Percentiles rank a stretch among this genome's conserved stretches.
These are phyloP conservation scores for Leptographium procerum DNA, from an alignment of 2,329 filamentous ascomycete species.

Conservation along the genomic window DNA sequence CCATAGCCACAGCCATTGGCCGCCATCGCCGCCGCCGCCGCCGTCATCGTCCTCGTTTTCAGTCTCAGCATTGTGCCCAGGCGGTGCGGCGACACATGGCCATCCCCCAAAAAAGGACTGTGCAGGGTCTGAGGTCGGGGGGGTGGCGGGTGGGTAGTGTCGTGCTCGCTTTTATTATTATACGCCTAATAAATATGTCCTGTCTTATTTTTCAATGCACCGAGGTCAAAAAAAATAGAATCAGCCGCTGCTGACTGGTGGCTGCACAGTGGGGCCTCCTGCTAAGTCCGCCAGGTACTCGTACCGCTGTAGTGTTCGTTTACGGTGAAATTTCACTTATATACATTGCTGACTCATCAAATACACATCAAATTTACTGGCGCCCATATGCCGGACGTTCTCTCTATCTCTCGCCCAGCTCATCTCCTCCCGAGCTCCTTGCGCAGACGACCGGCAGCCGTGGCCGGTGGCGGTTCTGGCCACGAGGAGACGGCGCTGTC, in stretches of 20 bases:
- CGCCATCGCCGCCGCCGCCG: background rate
- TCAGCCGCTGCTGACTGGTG: background rate
- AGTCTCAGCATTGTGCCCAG: slow-evolving; percentile 9
- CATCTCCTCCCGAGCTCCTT: slow-evolving; percentile 17
- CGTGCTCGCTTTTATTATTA: background rate
- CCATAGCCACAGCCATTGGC: background rate
- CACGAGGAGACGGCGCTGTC: slow-evolving; percentile 78
- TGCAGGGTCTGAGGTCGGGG: background rate
- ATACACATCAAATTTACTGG: background rate
- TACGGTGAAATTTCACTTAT: no score
- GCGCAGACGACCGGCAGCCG: slow-evolving; percentile 19
- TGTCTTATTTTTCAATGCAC: no score
- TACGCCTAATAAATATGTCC: no score
- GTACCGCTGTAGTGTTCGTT: no score
- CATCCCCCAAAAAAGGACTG: background rate
- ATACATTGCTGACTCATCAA: background rate
- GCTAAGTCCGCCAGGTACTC: no score
- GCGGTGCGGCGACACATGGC: background rate
- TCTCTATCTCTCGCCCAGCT: background rate
- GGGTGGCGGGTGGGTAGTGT: no score
- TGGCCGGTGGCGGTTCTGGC: slow-evolving; percentile 51
- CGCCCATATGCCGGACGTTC: no score
- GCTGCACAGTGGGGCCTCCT: background rate
- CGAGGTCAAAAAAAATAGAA: background rate
- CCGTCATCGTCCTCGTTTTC: slow-evolving; percentile 6